phyloP scores from a whole-genome alignment of 1,284 basidiomycete genomes.

The Fomes fomentarius region DNA sequence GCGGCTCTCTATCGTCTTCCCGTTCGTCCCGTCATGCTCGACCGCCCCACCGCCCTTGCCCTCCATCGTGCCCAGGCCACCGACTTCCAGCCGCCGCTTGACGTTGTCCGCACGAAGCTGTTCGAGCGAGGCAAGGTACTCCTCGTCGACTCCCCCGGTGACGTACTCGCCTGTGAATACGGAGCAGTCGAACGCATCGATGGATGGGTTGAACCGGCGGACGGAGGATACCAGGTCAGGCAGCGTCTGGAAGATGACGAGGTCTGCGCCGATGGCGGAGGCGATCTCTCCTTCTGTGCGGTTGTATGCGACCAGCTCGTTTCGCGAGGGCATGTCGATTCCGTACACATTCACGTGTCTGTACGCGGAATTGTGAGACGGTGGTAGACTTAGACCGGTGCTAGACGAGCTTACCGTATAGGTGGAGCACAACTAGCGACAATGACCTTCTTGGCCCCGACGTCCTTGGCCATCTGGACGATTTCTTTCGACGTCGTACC shows the following conservation, averaged over 20 bases:
- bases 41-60: constrained; percentile 42
- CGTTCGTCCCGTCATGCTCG: constrained; percentile 16
- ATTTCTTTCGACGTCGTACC: constrained; percentile 99
- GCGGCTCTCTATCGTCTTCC: constrained; percentile 28
- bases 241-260: constrained; percentile 98
- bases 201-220: constrained; percentile 81
- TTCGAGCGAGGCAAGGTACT: constrained; percentile 83
- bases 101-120: constrained; percentile 83
- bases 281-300: constrained; percentile 83
- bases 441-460: constrained; percentile 97
- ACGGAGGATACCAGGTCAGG: constrained; percentile 90
- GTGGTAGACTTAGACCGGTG: neutral
- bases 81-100: constrained; percentile 49
- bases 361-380: neutral
- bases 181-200: constrained; percentile 91
- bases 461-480: constrained; percentile 99
- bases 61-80: constrained; percentile 38
- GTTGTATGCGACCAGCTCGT: constrained; percentile 91
- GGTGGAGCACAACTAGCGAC: constrained; percentile 98
- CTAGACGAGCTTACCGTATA: constrained; percentile 64
- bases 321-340: constrained; percentile 98
- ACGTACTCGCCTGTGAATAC: constrained; percentile 98
- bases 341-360: constrained; percentile 97
- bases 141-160: constrained; percentile 92
- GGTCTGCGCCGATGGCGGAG: constrained; percentile 89